These are phyloP conservation scores for Striga asiatica DNA, from an alignment of 257 asterid genomes.

Conservation along the genomic window DNA sequence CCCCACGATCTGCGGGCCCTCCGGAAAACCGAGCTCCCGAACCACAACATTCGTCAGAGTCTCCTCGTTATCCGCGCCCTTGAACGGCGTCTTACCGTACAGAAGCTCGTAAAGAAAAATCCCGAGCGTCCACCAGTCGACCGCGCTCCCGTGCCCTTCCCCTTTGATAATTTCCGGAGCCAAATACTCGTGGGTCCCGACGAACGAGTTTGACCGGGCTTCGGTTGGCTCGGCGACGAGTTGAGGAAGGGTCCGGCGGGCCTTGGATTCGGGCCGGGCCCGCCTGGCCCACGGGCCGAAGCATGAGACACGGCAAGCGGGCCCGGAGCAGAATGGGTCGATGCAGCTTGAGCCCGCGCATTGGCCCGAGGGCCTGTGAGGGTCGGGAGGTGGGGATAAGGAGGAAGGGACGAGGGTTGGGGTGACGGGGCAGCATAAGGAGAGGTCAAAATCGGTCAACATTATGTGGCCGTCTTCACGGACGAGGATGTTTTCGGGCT, in stretches of 20 bases:
- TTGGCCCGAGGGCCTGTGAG: conserved; percentile 78
- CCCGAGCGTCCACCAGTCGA: conserved; percentile 98
- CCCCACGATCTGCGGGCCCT: conserved; percentile 68
- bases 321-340: conserved; percentile 87
- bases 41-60: conserved; percentile 67
- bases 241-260: conserved; percentile 50
- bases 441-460: conserved; percentile 86
- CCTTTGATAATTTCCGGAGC: conserved; percentile 97
- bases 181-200: conserved; percentile 88
- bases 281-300: conserved; percentile 58
- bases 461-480: conserved; percentile 92
- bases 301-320: conserved; percentile 86
- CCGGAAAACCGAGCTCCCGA: conserved; percentile 63
- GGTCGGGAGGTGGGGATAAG: conserved; percentile 34
- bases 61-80: conserved; percentile 72
- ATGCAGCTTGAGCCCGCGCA: conserved; percentile 85
- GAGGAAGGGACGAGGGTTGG: conserved; percentile 64
- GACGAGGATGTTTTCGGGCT: conserved; percentile 82
- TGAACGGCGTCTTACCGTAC: conserved; percentile 81
- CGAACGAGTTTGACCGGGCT: conserved; percentile 89
- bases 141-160: conserved; percentile 91
- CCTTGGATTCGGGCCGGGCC: conserved; percentile 23
- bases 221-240: conserved; percentile 92
- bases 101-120: conserved; percentile 81
- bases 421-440: conserved; percentile 76